Conservation (phyloP, 2,329 filamentous ascomycete genomes). For the Apiospora sp. region DNA sequence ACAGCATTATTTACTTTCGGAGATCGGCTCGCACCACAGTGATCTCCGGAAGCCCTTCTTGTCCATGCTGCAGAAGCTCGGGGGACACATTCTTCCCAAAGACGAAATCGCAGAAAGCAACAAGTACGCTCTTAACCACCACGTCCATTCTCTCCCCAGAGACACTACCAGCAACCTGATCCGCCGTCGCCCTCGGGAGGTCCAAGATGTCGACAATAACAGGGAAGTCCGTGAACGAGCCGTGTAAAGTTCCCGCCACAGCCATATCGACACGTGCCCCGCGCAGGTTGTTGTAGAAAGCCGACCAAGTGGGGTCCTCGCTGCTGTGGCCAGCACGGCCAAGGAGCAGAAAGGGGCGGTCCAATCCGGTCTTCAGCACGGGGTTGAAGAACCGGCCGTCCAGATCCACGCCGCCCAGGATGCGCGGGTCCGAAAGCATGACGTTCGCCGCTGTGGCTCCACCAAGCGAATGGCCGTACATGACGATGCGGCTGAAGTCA, state of each 20-base stretch:
- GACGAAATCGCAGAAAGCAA: slow-evolving; percentile 11
- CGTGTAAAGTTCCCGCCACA: slow-evolving; percentile 40
- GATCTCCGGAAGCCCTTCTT: not conserved
- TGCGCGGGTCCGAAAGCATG: slow-evolving; percentile 23
- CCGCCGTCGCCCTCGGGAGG: slow-evolving; percentile 26
- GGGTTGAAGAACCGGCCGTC: slow-evolving; percentile 35
- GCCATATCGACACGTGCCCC: slow-evolving; percentile 37
- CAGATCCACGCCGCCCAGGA: slow-evolving; percentile 26
- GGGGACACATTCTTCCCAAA: not conserved
- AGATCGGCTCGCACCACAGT: not conserved
- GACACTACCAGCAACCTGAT: slow-evolving; percentile 30
- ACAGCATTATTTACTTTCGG: not conserved
- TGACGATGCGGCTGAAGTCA: slow-evolving; percentile 23
- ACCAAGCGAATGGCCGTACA: slow-evolving; percentile 29
- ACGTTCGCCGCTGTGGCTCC: slow-evolving; percentile 24
- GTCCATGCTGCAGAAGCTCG: not conserved
- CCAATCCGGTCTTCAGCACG: slow-evolving; percentile 38
- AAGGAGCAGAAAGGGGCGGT: slow-evolving; percentile 42
- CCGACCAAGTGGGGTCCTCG: slow-evolving; percentile 44
- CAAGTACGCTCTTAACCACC: slow-evolving; percentile 47
- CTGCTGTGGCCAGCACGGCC: slow-evolving; percentile 40
- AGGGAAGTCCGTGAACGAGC: slow-evolving; percentile 42
- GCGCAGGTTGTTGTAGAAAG: slow-evolving; percentile 39
- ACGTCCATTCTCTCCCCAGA: slow-evolving; percentile 43
- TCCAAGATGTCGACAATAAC: slow-evolving; percentile 9